phyloP scores from a whole-genome alignment of 2,329 filamentous ascomycete species.

The Hypoxylon sp. region DNA sequence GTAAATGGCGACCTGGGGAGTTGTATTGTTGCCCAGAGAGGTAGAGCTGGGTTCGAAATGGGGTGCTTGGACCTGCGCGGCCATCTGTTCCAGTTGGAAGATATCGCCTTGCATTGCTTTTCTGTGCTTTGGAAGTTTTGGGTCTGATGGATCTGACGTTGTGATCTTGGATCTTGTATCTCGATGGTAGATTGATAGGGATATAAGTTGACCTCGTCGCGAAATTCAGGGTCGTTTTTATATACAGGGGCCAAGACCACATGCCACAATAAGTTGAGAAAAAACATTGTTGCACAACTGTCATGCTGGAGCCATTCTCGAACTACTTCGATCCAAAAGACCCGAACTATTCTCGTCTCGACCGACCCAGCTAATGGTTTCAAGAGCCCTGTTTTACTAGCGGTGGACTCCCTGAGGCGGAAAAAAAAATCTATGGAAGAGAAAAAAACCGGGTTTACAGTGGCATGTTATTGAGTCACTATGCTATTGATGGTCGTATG shows the following conservation, averaged over 20 bases:
- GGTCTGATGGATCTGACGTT: constrained; percentile 16
- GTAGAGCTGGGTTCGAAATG: constrained; percentile 29
- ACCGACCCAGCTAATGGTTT: constrained; percentile 28
- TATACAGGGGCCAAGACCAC: constrained; percentile 31
- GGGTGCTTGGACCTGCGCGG: constrained; percentile 28
- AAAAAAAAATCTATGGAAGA: constrained; percentile 20
- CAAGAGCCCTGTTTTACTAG: constrained; percentile 20
- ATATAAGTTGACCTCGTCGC: constrained; percentile 11
- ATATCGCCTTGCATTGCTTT: constrained; percentile 52
- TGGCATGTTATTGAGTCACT: constrained; percentile 42
- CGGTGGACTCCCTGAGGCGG: constrained; percentile 26
- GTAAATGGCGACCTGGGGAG: constrained; percentile 49
- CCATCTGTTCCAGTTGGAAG: constrained; percentile 49
- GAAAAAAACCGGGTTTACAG: constrained; percentile 31
- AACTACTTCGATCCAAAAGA: constrained; percentile 43
- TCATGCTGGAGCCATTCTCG: constrained; percentile 38
- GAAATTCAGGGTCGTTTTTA: constrained; percentile 25
- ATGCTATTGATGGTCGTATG: constrained; percentile 42
- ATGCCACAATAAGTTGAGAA: constrained; percentile 24
- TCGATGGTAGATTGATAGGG: constrained; percentile 18
- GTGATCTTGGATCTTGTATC: constrained; percentile 3
- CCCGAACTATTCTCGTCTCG: constrained; percentile 46
- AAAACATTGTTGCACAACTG: constrained; percentile 10
- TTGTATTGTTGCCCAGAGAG: constrained; percentile 14
- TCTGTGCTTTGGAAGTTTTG: constrained; percentile 34